phyloP scores from a whole-genome alignment of 768 basidiomycete species.

The Tricholoma sp. region DNA sequence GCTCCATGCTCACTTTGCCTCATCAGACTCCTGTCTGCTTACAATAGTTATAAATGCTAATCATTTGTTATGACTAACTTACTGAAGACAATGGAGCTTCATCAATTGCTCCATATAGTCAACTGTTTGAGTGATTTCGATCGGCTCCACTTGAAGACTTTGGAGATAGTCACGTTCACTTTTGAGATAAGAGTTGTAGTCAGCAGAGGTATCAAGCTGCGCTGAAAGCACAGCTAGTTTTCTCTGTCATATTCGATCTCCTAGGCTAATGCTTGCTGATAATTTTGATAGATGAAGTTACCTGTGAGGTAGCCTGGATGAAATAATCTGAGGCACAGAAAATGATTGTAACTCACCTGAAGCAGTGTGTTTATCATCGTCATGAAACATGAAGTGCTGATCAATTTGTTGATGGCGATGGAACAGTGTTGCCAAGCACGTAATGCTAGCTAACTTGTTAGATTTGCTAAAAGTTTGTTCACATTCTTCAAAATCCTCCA shows the following conservation, averaged over 20 bases:
- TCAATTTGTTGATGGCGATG: conserved; percentile 25
- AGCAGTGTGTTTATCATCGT: conserved; percentile 25
- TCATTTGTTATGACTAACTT: conserved; percentile 1
- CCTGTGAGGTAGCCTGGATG: too few relatives aligned
- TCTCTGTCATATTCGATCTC: too few relatives aligned
- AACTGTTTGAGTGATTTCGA: conserved; percentile 21
- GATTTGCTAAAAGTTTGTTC: conserved; percentile 21
- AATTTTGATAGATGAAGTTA: too few relatives aligned
- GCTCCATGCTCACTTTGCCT: conserved; percentile 15
- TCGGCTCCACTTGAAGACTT: conserved; percentile 20
- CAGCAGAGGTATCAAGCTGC: neutral
- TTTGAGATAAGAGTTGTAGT: conserved; percentile 6
- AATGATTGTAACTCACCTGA: neutral
- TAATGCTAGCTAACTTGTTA: conserved; percentile 18
- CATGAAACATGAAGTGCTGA: conserved; percentile 26
- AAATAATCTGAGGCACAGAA: too few relatives aligned
- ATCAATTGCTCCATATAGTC: conserved; percentile 28
- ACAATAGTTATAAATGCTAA: too few relatives aligned
- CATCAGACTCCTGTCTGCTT: conserved; percentile 15
- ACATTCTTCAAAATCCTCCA: conserved; percentile 7
- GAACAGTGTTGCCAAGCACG: conserved; percentile 16
- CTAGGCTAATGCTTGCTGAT: too few relatives aligned
- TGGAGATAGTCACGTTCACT: conserved; percentile 22
- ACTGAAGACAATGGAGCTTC: conserved; percentile 9
- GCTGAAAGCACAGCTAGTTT: neutral